Conservation (phyloP, 192 early-diverging fungal genomes). For the Backusella tarrabulga region DNA sequence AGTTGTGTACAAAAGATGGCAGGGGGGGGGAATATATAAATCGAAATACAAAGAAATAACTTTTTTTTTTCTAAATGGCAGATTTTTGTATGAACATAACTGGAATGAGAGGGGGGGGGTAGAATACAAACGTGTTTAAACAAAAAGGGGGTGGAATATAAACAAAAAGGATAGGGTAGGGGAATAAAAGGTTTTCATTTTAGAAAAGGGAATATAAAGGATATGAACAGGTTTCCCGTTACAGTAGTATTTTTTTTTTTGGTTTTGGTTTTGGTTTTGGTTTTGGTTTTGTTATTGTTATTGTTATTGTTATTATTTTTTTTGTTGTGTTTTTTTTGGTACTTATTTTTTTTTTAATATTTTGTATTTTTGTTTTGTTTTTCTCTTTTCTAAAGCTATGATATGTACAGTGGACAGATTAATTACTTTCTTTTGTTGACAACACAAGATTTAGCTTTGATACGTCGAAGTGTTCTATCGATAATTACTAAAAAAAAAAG, state of each 20-base stretch:
- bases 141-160: neutral
- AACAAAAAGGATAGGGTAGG: neutral
- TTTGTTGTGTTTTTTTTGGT: neutral
- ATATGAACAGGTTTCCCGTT: neutral
- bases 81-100: neutral
- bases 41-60: neutral
- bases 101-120: constrained; percentile 3
- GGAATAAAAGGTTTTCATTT: too few species aligned
- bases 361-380: neutral
- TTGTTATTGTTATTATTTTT: neutral
- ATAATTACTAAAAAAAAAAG: constrained; percentile 11
- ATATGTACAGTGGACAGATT: constrained; percentile 1
- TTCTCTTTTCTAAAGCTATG: constrained; percentile 3
- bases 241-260: neutral
- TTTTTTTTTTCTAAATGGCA: neutral
- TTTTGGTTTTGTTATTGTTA: neutral
- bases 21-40: neutral
- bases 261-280: too few species aligned
- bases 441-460: neutral
- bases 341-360: neutral
- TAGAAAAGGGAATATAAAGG: neutral
- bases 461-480: neutral
- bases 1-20: neutral
- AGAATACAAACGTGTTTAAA: neutral
- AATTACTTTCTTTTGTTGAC: constrained; percentile 8